Percentiles rank a stretch among this genome's conserved stretches.
These are phyloP conservation scores for Xylaria curta DNA, from an alignment of 495 filamentous ascomycete species.

Conservation along the genomic window DNA sequence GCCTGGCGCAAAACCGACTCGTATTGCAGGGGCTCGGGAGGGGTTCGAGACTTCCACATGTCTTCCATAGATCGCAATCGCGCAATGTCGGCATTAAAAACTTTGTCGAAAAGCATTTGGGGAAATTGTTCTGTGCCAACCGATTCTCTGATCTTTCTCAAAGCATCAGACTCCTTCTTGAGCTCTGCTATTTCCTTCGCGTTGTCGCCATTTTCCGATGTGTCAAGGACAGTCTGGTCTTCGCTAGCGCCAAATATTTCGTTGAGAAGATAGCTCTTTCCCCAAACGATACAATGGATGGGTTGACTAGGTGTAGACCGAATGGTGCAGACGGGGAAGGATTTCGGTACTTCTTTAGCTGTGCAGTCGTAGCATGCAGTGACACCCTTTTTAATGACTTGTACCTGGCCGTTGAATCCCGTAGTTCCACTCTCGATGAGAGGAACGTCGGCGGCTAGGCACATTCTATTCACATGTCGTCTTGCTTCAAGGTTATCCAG, in stretches of 20 bases:
- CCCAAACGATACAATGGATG: conserved; percentile 99
- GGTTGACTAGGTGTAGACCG: conserved; percentile 92
- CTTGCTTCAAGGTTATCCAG: conserved; percentile 95
- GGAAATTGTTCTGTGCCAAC: conserved; percentile 84
- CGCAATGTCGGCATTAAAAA: conserved; percentile 85
- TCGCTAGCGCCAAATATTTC: conserved; percentile 94
- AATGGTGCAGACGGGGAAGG: conserved; percentile 95
- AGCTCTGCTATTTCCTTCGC: conserved; percentile 87
- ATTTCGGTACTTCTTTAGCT: conserved; percentile 85
- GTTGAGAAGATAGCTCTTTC: conserved; percentile 92
- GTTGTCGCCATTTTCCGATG: conserved; percentile 81
- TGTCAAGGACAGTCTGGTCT: conserved; percentile 78
- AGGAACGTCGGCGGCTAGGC: conserved; percentile 86
- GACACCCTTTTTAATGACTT: conserved; percentile 90
- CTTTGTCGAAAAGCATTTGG: conserved; percentile 86
- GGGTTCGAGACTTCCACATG: conserved; percentile 89
- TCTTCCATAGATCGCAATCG: conserved; percentile 88
- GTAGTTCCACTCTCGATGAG: conserved; percentile 97
- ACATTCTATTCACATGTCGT: conserved; percentile 98
- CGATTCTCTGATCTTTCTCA: conserved; percentile 80
- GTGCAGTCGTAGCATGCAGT: conserved; percentile 98
- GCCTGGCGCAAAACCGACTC: conserved; percentile 49
- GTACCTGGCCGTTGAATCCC: conserved; percentile 97
- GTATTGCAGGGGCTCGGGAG: conserved; percentile 77
- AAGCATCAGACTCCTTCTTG: conserved; percentile 77